These are phyloP conservation scores for Herpetomonas tarakana DNA, from an alignment of 208 protist genomes.

Conservation along the genomic window DNA sequence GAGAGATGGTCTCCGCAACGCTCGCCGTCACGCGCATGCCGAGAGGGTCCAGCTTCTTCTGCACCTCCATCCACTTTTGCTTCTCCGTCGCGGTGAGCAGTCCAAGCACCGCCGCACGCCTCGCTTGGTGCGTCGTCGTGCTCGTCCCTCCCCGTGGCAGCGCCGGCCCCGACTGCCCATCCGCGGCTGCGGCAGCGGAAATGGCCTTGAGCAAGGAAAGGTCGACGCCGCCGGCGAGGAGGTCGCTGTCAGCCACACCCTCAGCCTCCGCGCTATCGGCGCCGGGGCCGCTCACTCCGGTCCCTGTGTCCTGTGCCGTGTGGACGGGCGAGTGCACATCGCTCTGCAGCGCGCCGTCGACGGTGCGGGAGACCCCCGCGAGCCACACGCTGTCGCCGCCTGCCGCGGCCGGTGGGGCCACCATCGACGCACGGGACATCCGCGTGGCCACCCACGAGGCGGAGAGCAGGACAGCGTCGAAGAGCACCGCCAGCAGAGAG, in stretches of 20 bases:
- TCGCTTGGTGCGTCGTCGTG: not conserved
- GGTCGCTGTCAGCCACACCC: not conserved
- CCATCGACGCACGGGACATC: not conserved
- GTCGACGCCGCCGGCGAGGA: not conserved
- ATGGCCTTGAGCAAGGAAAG: not conserved
- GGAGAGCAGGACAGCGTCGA: conserved; percentile 1
- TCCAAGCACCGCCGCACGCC: not conserved
- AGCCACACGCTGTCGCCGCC: too few species aligned
- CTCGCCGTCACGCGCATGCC: conserved; percentile 8
- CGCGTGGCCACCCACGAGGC: conserved; percentile 2
- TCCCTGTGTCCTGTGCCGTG: too few species aligned
- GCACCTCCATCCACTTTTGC: conserved; percentile 22
- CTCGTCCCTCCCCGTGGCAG: too few species aligned
- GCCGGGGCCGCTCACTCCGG: too few species aligned
- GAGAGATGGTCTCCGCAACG: conserved; percentile 20
- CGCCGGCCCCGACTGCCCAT: not conserved
- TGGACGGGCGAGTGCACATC: not conserved
- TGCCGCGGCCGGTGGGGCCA: too few species aligned
- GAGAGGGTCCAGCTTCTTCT: conserved; percentile 22
- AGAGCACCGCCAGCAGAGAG: not conserved
- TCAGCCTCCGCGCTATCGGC: not conserved
- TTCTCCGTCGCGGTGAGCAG: conserved; percentile 2
- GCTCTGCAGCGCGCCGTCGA: not conserved
- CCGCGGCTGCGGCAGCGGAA: conserved; percentile 1
- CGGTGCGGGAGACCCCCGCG: not conserved